phyloP scores from a whole-genome alignment of 139 green algal genomes.

The Tetraselmis striata region DNA sequence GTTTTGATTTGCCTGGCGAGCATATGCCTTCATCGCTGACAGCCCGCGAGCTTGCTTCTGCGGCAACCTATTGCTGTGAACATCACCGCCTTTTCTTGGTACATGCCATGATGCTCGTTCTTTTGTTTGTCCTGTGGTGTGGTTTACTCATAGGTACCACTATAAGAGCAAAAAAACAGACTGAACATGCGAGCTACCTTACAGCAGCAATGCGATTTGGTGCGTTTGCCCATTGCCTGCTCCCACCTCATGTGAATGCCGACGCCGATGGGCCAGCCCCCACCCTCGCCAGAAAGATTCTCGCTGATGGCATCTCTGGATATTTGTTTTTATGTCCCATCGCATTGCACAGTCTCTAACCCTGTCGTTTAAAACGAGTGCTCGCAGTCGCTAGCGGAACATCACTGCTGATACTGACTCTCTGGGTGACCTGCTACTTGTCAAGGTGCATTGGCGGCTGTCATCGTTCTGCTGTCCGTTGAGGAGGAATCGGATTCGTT shows the following conservation, averaged over 20 bases:
- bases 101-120: neutral
- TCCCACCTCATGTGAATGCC: too few relatives aligned
- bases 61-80: neutral
- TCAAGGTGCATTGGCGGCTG: neutral
- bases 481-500: neutral
- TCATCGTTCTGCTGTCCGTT: neutral
- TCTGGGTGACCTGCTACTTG: neutral
- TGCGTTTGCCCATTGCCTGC: too few relatives aligned
- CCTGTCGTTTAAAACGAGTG: too few relatives aligned
- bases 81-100: neutral
- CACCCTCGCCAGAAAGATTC: too few relatives aligned
- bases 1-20: too few relatives aligned
- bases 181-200: too few relatives aligned
- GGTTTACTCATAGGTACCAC: too few relatives aligned
- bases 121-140: neutral
- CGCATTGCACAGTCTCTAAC: neutral
- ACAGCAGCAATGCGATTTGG: too few relatives aligned
- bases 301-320: neutral
- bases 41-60: neutral
- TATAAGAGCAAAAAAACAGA: too few relatives aligned
- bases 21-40: neutral
- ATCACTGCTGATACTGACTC: too few relatives aligned
- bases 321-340: neutral
- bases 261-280: too few relatives aligned
- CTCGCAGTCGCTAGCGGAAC: too few relatives aligned